Evolutionary conservation across 2,329 filamentous ascomycete genomes (phyloP), one percentile per base, ranked within the genome.

Genomic region (Verruconis gallopava): DNA sequence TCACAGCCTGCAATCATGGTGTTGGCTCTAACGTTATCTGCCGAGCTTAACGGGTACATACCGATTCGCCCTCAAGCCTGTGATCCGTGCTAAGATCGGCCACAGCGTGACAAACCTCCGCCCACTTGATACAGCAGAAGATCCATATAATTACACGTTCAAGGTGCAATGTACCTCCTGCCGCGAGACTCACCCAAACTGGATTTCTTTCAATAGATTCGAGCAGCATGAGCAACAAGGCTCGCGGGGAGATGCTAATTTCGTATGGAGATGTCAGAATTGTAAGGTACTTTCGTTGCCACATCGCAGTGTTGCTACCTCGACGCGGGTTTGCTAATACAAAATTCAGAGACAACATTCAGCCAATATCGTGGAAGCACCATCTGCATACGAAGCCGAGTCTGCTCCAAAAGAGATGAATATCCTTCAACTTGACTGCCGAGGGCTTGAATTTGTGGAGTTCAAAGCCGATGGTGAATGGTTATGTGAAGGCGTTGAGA

Each of bases 261-360:
- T 98, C 62, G 91, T 98, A n/a, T 98, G 91, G 89, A 88, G 79
- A 61, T 98, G 91, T 73, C 94, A 93, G 64, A 89, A 91, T 58
- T 98, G 91, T 78, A 93, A 91, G 75, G 86, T 91, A 51, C 21
- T 64, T 18, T 9, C 25, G 25, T 30, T n/a, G 9, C 25, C 25
- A n/a, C n/a, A n/a, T n/a, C n/a, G n/a, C n/a, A n/a, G 25, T 9
- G 25, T 30, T 30, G 25, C 25, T 9, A 9, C 6, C 9, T n/a
- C n/a, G 25, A 30, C 25, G 37, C 11, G 37, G 12, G 11, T 5
- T 33, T 9, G 40, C 40, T 17, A 13, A 21, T 35, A 22, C 9
- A 14, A 40, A 35, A 14, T 5, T 17, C 49, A 88, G 84, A 73
- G 83, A 60, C 83, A 91, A 59, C 85, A 85, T 14, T 86, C 86